phyloP scores from a whole-genome alignment of 176 grass and related monocot species.

The Alloteropsis semialata region DNA sequence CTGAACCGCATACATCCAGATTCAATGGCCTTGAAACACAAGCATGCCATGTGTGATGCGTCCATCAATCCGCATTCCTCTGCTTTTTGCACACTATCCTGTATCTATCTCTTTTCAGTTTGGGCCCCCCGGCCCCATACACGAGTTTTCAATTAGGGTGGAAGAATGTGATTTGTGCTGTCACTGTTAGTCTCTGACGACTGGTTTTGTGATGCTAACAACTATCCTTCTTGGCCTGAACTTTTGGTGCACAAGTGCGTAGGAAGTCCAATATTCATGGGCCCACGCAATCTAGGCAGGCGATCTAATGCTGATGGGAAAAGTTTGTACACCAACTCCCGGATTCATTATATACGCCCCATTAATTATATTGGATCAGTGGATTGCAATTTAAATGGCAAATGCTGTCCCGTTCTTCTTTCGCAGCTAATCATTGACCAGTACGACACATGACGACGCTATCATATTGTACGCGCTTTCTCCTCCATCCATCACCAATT shows the following conservation, averaged over 20 bases:
- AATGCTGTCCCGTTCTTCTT: not conserved
- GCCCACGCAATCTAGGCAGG: constrained; percentile 40
- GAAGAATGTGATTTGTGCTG: constrained; percentile 6
- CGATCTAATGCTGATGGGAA: not conserved
- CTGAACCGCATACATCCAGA: no score
- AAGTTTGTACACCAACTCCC: not conserved
- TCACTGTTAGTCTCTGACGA: not conserved
- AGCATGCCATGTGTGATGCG: constrained; percentile 2
- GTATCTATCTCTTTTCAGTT: not conserved
- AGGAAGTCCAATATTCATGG: not conserved
- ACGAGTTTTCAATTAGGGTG: not conserved
- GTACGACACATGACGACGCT: not conserved
- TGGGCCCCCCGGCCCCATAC: not conserved
- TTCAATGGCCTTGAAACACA: constrained; percentile 15
- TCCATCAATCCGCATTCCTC: not conserved
- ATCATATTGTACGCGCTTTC: not conserved
- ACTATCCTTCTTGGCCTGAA: not conserved
- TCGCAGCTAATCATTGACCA: not conserved
- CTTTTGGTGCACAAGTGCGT: not conserved
- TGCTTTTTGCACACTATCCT: not conserved
- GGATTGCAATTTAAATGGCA: not conserved
- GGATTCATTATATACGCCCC: not conserved
- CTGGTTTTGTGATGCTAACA: constrained; percentile 26
- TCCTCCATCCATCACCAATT: not conserved
- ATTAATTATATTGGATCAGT: not conserved